Conservation (phyloP, 805 yeast species). For the Henningerozyma blattae region DNA sequence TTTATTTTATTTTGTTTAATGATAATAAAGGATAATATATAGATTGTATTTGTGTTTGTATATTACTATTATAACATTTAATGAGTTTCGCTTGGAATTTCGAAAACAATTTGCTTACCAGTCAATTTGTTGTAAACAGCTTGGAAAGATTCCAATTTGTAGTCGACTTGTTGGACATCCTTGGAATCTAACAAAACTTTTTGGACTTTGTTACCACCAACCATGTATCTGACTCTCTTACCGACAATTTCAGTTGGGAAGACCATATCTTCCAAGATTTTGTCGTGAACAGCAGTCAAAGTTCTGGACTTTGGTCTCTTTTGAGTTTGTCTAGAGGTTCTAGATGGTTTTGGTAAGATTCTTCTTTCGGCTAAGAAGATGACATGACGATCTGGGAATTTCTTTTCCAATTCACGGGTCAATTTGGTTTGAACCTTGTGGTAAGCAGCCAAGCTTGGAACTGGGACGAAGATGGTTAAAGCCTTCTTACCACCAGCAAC, state of each 20-base stretch:
- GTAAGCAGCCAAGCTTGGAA: conserved; percentile 82
- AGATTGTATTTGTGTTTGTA: conserved; percentile 1
- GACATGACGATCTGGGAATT: conserved; percentile 99
- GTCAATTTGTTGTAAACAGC: conserved; percentile 96
- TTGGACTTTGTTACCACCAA: conserved; percentile 97
- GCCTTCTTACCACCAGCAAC: conserved; percentile 98
- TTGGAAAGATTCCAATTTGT: conserved; percentile 99
- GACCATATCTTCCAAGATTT: conserved; percentile 95
- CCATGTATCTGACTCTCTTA: conserved; percentile 98
- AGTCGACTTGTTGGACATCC: conserved; percentile 93
- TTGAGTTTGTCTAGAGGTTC: conserved; percentile 86
- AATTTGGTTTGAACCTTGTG: conserved; percentile 96
- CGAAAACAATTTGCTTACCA: conserved; percentile 98
- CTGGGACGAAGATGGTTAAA: conserved; percentile 95
- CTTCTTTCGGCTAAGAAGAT: conserved; percentile 99
- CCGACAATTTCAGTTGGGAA: conserved; percentile 99
- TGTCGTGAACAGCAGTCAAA: conserved; percentile 96
- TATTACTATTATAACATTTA: conserved; percentile 12
- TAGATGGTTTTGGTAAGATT: conserved; percentile 97
- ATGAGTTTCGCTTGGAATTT: conserved; percentile 52
- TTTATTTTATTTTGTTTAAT: no score
- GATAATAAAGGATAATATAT: conserved; percentile 3
- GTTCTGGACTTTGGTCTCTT: conserved; percentile 99
- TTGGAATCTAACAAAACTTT: conserved; percentile 96
- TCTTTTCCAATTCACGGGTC: conserved; percentile 99